Base-by-base conservation (phyloP, 768 basidiomycete species). In the Kwoniella botswanensis region DNA sequence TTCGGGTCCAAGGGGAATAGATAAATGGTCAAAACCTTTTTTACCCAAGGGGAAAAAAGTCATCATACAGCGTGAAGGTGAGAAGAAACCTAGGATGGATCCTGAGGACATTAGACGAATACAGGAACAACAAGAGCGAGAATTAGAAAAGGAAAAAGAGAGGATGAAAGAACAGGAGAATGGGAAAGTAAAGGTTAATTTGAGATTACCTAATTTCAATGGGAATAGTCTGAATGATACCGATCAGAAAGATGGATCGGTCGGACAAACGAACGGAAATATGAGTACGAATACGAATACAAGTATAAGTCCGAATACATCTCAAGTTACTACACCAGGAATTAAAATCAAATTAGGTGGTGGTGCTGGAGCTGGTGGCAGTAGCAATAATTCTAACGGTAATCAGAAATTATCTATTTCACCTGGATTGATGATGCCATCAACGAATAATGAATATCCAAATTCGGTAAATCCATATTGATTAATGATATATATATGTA, bases 31-130 rank as follows among this genome's bases (percentile, higher is more conserved):
- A 18, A 71, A 65, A 60, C 76, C 63, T 6, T 64, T 67, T 64
- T 63, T 80, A 35, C 79, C 79, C 2, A 57, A 65, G 6, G 79
- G 79, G 10, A 74, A 70, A 26, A 80, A 80, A 54, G 79, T 80
- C n/a, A 64, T 75, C 3, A 56, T 63, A 29, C 63, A 61, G 44
- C 68, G 61, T 42, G 72, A 71, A 59, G 79, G 79, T 21, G 77
- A 80, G 62, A 56, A 61, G n/a, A 44, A 46, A 21, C 77, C 79
- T 1, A 24, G 79, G 10, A 43, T 59, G 43, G 62, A 67, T 13
- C 60, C 44, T n/a, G 41, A 42, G 22, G 59, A 61, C 22, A 43
- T 61, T 15, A 15, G 41, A 43, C 41, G 63, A 59, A 55, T 35
- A 42, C 26, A 53, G 46, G 63, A 65, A 41, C 41, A 65, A 35